Conservation (phyloP, 345 rosid species). For the Lenwebbia sp. region DNA sequence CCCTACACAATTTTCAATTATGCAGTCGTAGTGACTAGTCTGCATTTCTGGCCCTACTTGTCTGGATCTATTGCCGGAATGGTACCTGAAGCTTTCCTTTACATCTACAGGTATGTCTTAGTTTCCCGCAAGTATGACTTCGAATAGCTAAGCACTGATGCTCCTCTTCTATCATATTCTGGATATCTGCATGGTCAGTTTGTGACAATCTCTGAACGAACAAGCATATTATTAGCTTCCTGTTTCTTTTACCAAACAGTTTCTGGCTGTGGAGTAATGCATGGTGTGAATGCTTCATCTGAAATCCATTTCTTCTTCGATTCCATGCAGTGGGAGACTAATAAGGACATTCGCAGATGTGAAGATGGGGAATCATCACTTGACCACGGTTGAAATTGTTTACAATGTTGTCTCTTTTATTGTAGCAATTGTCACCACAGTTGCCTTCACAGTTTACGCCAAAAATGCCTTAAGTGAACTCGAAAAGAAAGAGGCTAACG, state of each 20-base stretch:
- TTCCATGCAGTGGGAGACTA: constrained; percentile 56
- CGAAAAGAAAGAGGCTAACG: constrained; percentile 23
- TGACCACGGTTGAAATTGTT: constrained; percentile 55
- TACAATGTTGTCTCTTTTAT: constrained; percentile 58
- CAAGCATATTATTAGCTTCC: too few species aligned
- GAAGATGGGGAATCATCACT: constrained; percentile 42
- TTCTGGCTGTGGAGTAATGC: too few species aligned
- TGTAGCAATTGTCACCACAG: constrained; percentile 45
- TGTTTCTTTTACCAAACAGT: too few species aligned
- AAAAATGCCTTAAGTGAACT: constrained; percentile 44
- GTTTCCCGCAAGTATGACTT: background rate
- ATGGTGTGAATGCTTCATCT: background rate
- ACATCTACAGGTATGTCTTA: constrained; percentile 68
- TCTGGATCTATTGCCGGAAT: constrained; percentile 88
- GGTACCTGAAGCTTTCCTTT: constrained; percentile 95
- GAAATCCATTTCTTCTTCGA: background rate
- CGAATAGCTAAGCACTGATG: background rate
- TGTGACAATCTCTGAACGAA: background rate
- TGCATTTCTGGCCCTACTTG: constrained; percentile 88
- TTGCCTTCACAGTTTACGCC: constrained; percentile 63
- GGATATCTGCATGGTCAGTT: background rate
- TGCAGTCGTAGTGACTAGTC: constrained; percentile 74
- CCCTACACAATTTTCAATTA: constrained; percentile 97
- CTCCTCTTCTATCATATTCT: background rate
- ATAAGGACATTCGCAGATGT: constrained; percentile 68